phyloP scores from a whole-genome alignment of 164 flowering plant species.

The Dillenia turbinata region DNA sequence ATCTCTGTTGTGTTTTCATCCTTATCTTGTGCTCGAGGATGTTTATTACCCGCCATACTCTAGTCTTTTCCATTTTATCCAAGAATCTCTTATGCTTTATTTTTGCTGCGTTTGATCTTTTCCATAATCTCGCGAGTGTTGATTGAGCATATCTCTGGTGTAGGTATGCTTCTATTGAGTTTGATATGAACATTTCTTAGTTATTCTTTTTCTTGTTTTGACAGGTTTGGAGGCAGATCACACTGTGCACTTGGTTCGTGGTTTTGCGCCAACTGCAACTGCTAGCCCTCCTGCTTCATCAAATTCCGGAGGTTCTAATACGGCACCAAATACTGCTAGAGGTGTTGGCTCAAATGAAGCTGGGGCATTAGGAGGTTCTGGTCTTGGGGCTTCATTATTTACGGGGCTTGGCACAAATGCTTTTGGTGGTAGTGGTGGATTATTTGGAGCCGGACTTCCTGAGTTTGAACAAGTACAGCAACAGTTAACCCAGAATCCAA shows the following conservation, averaged over 20 bases:
- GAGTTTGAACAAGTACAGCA: constrained; percentile 49
- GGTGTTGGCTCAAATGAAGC: constrained; percentile 36
- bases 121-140: too few relatives aligned
- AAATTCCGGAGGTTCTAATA: constrained; percentile 33
- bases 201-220: not conserved
- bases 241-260: constrained; percentile 82
- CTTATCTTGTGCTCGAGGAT: too few relatives aligned
- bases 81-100: too few relatives aligned
- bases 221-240: constrained; percentile 81
- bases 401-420: constrained; percentile 59
- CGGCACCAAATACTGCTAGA: constrained; percentile 21
- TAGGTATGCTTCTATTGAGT: too few relatives aligned
- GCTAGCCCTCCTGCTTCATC: constrained; percentile 30
- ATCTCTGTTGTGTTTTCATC: too few relatives aligned
- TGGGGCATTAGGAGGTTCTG: constrained; percentile 48
- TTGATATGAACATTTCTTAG: too few relatives aligned
- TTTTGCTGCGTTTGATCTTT: too few relatives aligned
- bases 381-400: constrained; percentile 49
- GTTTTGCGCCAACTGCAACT: constrained; percentile 52
- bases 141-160: too few relatives aligned
- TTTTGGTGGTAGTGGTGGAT: constrained; percentile 21
- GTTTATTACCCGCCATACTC: too few relatives aligned
- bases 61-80: too few relatives aligned
- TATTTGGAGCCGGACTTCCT: constrained; percentile 44
- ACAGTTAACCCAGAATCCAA: constrained; percentile 43